phyloP scores from a whole-genome alignment of 148 eudicot genomes.

The Fagopyrum esculentum region DNA sequence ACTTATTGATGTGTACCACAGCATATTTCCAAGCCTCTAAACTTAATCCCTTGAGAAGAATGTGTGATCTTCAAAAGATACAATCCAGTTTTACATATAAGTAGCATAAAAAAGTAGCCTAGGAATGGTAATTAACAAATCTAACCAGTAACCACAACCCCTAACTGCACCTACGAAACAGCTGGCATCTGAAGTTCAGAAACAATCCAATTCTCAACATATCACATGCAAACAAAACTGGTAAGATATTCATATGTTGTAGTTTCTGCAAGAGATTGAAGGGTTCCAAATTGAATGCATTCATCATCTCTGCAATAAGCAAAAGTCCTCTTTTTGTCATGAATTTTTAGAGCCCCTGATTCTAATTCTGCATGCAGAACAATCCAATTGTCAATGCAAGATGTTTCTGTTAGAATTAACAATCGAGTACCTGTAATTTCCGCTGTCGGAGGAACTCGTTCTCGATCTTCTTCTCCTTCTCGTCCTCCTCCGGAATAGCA shows the following conservation, averaged over 20 bases:
- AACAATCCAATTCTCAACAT: not conserved
- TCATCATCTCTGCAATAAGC: too few species aligned
- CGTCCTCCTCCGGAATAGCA: constrained; percentile 79
- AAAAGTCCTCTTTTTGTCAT: not conserved
- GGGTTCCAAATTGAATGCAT: too few species aligned
- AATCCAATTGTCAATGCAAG: too few species aligned
- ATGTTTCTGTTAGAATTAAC: not conserved
- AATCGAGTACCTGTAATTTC: constrained; percentile 44
- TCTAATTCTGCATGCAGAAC: not conserved
- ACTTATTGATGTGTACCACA: too few species aligned
- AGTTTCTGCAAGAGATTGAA: too few species aligned
- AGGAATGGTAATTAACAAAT: not conserved
- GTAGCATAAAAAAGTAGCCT: not conserved
- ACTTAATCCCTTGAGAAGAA: not conserved
- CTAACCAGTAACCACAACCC: not conserved
- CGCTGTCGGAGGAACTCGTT: constrained; percentile 33
- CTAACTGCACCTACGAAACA: not conserved
- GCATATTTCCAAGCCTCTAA: not conserved
- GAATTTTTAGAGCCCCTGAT: not conserved
- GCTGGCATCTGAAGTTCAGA: not conserved
- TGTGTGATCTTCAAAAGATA: not conserved
- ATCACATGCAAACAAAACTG: not conserved
- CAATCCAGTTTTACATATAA: not conserved
- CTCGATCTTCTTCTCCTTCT: constrained; percentile 37
- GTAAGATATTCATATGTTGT: not conserved